Base-by-base conservation (phyloP, 1,284 basidiomycete species). In the Fistulinella cinereoalba region DNA sequence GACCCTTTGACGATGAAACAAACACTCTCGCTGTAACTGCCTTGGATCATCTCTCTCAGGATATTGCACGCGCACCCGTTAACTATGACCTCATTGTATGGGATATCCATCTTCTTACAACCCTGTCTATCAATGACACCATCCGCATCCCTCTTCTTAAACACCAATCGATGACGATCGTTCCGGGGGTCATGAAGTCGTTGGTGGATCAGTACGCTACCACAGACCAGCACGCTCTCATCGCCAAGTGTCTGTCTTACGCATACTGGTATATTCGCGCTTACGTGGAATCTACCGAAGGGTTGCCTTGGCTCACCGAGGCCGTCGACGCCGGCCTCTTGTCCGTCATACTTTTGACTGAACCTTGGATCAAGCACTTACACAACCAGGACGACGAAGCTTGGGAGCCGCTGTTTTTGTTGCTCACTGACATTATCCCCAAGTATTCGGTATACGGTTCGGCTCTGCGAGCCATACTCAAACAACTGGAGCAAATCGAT, bases 201-300 rank as follows among this genome's bases (percentile, higher is more conserved):
- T 24, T 62, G 48, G 50, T 51, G 19, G 41, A 22, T 24, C 46
- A 24, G 21, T 51, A 49, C 32, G 19, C 55, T 16, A 36, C 25
- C 18, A 41, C 41, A 21, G 13, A 47, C 15, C 46, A 37, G 15
- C 58, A 23, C 13, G 1, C 32, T 12, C 34, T 58, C 41, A 32
- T 61, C 22, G 60, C 64, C 23, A 62, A 56, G 36, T 55, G 46
- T 27, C 44, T 67, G 38, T 67, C 64, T 4, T 62, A 60, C 27
- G 58, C 51, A 18, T 62, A 64, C 19, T 65, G 64, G 61, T 62
- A 64, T 29, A 60, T 62, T 40, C 62, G 61, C 7, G 48, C 56
- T 6, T 62, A 58, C 22, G 50, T 51, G 25, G 60, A 67, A 38
- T 55, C 47, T 23, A 49, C 59, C n/a, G 58, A 62, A 5, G 64